phyloP scores from a whole-genome alignment of 345 rosid species.

The rapeseed (Brassica napus) region DNA sequence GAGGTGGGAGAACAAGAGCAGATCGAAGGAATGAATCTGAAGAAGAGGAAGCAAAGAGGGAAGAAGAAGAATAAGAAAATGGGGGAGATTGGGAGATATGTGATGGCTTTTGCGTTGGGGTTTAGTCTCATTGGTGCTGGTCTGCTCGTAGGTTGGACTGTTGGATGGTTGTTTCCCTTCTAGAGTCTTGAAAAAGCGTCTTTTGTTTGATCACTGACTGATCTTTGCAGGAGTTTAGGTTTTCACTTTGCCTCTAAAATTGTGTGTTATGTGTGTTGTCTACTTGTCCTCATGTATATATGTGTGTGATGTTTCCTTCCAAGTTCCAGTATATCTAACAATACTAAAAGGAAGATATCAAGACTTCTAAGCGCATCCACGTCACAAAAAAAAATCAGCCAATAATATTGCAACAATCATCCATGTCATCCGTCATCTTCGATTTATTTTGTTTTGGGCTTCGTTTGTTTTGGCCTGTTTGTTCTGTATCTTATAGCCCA shows the following conservation, averaged over 20 bases:
- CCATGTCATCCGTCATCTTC: too few species aligned
- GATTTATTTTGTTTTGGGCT: too few species aligned
- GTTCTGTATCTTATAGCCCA: too few species aligned
- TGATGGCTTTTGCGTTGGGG: slow-evolving; percentile 74
- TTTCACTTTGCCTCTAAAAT: background rate
- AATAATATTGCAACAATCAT: too few species aligned
- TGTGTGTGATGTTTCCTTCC: slow-evolving; percentile 17
- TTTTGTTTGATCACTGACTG: slow-evolving; percentile 13
- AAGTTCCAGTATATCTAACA: background rate
- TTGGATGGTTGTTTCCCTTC: slow-evolving; percentile 79
- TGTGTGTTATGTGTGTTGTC: background rate
- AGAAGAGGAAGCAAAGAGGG: slow-evolving; percentile 43
- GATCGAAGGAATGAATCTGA: slow-evolving; percentile 30
- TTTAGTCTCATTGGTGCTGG: slow-evolving; percentile 91
- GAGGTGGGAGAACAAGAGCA: slow-evolving; percentile 13
- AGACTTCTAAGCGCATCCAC: too few species aligned
- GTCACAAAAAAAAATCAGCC: too few species aligned
- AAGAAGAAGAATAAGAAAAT: slow-evolving; percentile 25
- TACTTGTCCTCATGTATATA: slow-evolving; percentile 11
- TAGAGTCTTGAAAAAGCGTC: slow-evolving; percentile 30
- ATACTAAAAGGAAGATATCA: too few species aligned
- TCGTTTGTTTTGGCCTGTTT: too few species aligned
- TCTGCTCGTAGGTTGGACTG: slow-evolving; percentile 91
- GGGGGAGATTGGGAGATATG: slow-evolving; percentile 49
- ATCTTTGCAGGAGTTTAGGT: slow-evolving; percentile 2